Evolutionary conservation across 108 stramenopile species (phyloP).

Genomic region (Skeletonema potamos): DNA sequence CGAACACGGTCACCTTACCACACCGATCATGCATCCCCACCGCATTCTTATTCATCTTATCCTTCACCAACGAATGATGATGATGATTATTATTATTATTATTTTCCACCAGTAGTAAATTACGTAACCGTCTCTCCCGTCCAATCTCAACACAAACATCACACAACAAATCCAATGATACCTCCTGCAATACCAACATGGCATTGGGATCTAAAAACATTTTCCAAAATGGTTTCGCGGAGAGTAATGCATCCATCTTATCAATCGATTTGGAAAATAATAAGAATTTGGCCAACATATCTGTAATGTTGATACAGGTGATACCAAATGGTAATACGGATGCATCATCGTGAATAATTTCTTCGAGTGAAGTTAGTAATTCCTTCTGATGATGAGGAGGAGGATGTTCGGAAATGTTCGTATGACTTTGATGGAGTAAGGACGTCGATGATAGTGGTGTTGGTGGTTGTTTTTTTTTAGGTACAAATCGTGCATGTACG

Average conservation of each 20-base stretch:
- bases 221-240: constrained; percentile 87
- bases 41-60: constrained; percentile 4
- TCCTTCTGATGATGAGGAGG: too few species aligned
- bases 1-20: constrained; percentile 82
- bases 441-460: neutral
- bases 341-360: constrained; percentile 59
- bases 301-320: constrained; percentile 85
- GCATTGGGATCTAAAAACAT: constrained; percentile 89
- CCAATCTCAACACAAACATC: constrained; percentile 73
- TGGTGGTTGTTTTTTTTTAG: too few species aligned
- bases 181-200: constrained; percentile 76
- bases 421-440: neutral
- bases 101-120: constrained; percentile 3
- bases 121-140: constrained; percentile 25
- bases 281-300: constrained; percentile 87
- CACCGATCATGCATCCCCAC: constrained; percentile 22
- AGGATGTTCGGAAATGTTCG: neutral
- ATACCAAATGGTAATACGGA: constrained; percentile 85
- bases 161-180: constrained; percentile 72
- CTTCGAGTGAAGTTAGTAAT: constrained; percentile 13
- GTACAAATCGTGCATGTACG: constrained; percentile 45
- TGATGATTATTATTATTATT: too few species aligned
- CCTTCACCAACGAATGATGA: neutral
- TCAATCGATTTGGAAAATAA: constrained; percentile 80
- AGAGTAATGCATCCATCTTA: constrained; percentile 84